Conservation (phyloP, 176 grass and related monocot species). For the Pontederia paniculata region DNA sequence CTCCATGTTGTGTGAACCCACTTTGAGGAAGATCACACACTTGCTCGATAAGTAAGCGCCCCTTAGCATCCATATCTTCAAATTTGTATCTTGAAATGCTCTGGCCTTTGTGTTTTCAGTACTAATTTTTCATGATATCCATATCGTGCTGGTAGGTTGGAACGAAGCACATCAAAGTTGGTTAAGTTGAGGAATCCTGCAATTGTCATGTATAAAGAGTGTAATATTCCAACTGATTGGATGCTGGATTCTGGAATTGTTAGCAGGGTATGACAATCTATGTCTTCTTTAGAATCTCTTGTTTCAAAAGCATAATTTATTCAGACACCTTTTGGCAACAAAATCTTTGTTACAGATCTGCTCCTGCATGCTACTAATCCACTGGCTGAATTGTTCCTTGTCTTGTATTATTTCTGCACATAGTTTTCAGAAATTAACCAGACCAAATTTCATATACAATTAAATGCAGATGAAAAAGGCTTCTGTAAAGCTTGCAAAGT, state of each 20-base stretch:
- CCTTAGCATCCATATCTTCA: not conserved
- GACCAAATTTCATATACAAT: not conserved
- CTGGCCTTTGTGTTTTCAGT: not conserved
- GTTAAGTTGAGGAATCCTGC: slow-evolving; percentile 47
- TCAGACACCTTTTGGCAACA: not conserved
- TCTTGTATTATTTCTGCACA: not conserved
- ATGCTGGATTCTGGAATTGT: slow-evolving; percentile 82
- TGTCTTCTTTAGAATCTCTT: not conserved
- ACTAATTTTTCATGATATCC: not conserved
- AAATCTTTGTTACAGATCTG: not conserved
- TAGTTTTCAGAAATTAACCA: not conserved
- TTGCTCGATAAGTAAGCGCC: slow-evolving; percentile 38
- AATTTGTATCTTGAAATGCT: not conserved
- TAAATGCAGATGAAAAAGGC: slow-evolving; percentile 53
- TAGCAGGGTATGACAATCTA: slow-evolving; percentile 37
- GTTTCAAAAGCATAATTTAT: slow-evolving; percentile 9
- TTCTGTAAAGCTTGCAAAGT: slow-evolving; percentile 67
- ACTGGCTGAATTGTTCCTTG: too few species aligned
- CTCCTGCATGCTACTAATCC: too few species aligned
- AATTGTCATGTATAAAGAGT: slow-evolving; percentile 54
- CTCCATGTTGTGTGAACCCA: slow-evolving; percentile 25
- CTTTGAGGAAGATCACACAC: slow-evolving; percentile 28
- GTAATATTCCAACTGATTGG: slow-evolving; percentile 80
- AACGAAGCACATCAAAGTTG: slow-evolving; percentile 58
- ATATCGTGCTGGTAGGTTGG: slow-evolving; percentile 34